Conservation (phyloP, 805 yeast species). For the Yarrowia phangngaensis region DNA sequence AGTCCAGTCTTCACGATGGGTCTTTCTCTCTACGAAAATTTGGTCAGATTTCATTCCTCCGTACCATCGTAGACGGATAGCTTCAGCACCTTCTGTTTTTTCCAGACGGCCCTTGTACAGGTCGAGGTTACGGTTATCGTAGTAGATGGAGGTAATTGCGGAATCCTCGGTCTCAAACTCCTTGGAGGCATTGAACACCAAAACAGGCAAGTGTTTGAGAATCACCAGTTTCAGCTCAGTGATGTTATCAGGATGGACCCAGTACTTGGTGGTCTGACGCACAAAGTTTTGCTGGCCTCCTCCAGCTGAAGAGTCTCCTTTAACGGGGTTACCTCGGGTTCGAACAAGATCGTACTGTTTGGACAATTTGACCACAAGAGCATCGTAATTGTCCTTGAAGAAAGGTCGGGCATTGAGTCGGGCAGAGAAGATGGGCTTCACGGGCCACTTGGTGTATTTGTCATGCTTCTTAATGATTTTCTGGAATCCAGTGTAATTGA, state of each 20-base stretch:
- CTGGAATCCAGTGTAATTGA: slow-evolving; percentile 96
- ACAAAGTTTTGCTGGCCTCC: slow-evolving; percentile 97
- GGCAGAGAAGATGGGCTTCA: slow-evolving; percentile 90
- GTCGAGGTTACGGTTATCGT: slow-evolving; percentile 84
- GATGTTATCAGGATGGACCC: slow-evolving; percentile 99
- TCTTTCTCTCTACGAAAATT: slow-evolving; percentile 92
- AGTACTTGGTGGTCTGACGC: slow-evolving; percentile 96
- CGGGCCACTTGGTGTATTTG: slow-evolving; percentile 71
- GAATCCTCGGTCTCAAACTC: slow-evolving; percentile 93
- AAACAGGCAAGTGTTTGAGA: slow-evolving; percentile 91
- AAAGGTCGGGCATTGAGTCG: slow-evolving; percentile 92
- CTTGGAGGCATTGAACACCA: slow-evolving; percentile 93
- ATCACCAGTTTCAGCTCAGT: slow-evolving; percentile 91
- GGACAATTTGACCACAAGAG: slow-evolving; percentile 81
- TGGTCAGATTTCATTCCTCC: slow-evolving; percentile 95
- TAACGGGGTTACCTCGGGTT: slow-evolving; percentile 91
- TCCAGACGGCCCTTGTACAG: slow-evolving; percentile 89
- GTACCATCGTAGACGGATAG: slow-evolving; percentile 96
- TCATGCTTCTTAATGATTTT: slow-evolving; percentile 96
- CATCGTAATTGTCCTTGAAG: slow-evolving; percentile 91
- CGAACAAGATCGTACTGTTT: slow-evolving; percentile 87
- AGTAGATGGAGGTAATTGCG: slow-evolving; percentile 95
- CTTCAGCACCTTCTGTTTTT: slow-evolving; percentile 98
- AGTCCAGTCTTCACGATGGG: slow-evolving; percentile 99
- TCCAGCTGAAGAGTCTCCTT: slow-evolving; percentile 97